Percentiles rank a stretch among this genome's conserved stretches.
phyloP scores from a whole-genome alignment of 768 basidiomycete species.

The Plicaturopsis crispa region DNA sequence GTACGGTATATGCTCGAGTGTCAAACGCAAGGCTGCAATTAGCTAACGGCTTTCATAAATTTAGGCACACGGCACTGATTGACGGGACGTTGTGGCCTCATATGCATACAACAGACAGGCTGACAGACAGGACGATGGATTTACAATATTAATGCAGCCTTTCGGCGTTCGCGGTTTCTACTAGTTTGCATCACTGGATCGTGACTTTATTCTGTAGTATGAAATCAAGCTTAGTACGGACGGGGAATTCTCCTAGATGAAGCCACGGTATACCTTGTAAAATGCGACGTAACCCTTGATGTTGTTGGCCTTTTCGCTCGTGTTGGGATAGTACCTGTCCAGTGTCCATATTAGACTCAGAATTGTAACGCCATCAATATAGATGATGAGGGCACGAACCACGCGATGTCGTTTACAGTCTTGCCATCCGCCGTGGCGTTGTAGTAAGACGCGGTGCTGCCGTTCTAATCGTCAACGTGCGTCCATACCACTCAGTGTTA shows the following conservation, averaged over 20 bases:
- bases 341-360: neutral
- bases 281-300: slow-evolving; percentile 70
- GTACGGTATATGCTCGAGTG: too few relatives aligned
- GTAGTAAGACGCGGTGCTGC: slow-evolving; percentile 61
- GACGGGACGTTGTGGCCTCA: too few relatives aligned
- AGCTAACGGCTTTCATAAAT: too few relatives aligned
- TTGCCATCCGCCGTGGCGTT: slow-evolving; percentile 43
- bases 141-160: too few relatives aligned
- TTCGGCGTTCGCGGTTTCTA: too few relatives aligned
- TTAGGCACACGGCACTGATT: too few relatives aligned
- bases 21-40: too few relatives aligned
- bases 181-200: slow-evolving; percentile 17
- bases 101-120: too few relatives aligned
- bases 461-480: neutral
- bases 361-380: neutral
- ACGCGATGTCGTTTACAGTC: slow-evolving; percentile 52
- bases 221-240: neutral
- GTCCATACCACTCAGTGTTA: neutral
- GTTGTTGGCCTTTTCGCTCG: slow-evolving; percentile 46
- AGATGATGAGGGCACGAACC: slow-evolving; percentile 31
- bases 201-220: slow-evolving; percentile 30
- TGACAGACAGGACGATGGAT: too few relatives aligned
- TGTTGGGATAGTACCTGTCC: slow-evolving; percentile 59
- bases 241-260: neutral
- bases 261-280: slow-evolving; percentile 50